Percentiles rank a stretch among this genome's conserved stretches.
phyloP scores from a whole-genome alignment of 768 basidiomycete genomes.

The Suillus sp. region DNA sequence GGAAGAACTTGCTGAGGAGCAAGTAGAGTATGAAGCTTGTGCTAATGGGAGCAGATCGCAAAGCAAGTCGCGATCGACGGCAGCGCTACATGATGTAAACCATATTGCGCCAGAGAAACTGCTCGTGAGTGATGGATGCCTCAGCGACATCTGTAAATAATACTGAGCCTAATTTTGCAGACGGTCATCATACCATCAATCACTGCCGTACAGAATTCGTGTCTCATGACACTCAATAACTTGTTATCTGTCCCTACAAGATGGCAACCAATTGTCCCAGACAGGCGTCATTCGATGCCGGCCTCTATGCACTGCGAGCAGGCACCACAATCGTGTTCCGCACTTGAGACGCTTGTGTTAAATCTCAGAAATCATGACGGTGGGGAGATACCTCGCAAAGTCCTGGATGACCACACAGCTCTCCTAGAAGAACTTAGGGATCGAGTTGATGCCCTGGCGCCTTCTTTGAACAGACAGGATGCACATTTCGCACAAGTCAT shows the following conservation, averaged over 20 bases:
- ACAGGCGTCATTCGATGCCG: slow-evolving; percentile 20
- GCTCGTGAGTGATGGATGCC: neutral
- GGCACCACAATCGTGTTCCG: slow-evolving; percentile 39
- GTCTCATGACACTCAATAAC: slow-evolving; percentile 71
- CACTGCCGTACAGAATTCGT: slow-evolving; percentile 69
- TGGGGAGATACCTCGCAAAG: slow-evolving; percentile 42
- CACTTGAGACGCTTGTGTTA: slow-evolving; percentile 61
- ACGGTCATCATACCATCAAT: slow-evolving; percentile 74
- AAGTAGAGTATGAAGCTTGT: slow-evolving; percentile 22
- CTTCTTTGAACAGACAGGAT: slow-evolving; percentile 49
- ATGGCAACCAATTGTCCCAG: slow-evolving; percentile 8
- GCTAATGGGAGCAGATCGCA: slow-evolving; percentile 6
- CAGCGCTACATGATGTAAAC: neutral
- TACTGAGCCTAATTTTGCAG: slow-evolving; percentile 32
- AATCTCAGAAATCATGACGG: slow-evolving; percentile 58
- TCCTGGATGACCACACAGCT: slow-evolving; percentile 45
- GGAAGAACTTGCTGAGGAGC: slow-evolving; percentile 26
- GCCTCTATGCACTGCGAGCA: slow-evolving; percentile 30
- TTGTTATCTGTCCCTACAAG: slow-evolving; percentile 54
- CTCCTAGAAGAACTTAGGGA: slow-evolving; percentile 61
- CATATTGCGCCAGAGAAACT: slow-evolving; percentile 1
- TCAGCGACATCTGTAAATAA: neutral
- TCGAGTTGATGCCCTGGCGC: slow-evolving; percentile 52
- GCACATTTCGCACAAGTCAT: slow-evolving; percentile 68
- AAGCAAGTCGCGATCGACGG: neutral